phyloP scores from a whole-genome alignment of 1,284 basidiomycete genomes.

The Cutaneotrichosporon cavernicola region DNA sequence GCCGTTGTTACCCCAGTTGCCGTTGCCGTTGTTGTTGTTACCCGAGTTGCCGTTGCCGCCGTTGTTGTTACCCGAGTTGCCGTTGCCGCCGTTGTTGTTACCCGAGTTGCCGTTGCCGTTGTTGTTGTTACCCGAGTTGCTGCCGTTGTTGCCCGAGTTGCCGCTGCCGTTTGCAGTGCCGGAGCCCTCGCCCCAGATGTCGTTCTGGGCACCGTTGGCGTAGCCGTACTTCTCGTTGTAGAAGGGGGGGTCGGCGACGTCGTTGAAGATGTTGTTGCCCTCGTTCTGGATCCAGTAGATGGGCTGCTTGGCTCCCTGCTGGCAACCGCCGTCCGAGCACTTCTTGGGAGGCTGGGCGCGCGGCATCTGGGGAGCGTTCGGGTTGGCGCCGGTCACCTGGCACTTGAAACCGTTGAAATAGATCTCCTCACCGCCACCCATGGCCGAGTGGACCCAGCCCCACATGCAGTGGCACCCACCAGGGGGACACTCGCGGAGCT shows the following conservation, averaged over 20 bases:
- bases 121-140: constrained; percentile 1
- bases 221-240: constrained; percentile 51
- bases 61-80: not conserved
- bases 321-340: constrained; percentile 32
- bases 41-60: not conserved
- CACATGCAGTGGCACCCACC: constrained; percentile 68
- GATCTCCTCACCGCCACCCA: constrained; percentile 22
- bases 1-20: not conserved
- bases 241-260: constrained; percentile 26
- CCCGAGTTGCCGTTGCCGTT: not conserved
- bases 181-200: constrained; percentile 37
- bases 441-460: constrained; percentile 62
- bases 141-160: no score
- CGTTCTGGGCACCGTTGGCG: constrained; percentile 53
- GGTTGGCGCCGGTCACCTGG: constrained; percentile 46
- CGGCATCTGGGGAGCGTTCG: constrained; percentile 31
- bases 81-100: not conserved
- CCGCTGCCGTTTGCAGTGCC: not conserved
- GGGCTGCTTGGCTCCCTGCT: constrained; percentile 28
- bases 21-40: not conserved
- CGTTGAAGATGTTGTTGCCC: constrained; percentile 59
- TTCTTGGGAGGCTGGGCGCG: constrained; percentile 37
- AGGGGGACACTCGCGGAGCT: constrained; percentile 65
- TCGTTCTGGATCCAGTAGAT: constrained; percentile 20
- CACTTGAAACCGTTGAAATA: constrained; percentile 47